Evolutionary conservation across 1,139 yeast genomes (phyloP), one percentile per base, ranked within the genome.

Genomic region (Candida pseudoviswanathii): DNA sequence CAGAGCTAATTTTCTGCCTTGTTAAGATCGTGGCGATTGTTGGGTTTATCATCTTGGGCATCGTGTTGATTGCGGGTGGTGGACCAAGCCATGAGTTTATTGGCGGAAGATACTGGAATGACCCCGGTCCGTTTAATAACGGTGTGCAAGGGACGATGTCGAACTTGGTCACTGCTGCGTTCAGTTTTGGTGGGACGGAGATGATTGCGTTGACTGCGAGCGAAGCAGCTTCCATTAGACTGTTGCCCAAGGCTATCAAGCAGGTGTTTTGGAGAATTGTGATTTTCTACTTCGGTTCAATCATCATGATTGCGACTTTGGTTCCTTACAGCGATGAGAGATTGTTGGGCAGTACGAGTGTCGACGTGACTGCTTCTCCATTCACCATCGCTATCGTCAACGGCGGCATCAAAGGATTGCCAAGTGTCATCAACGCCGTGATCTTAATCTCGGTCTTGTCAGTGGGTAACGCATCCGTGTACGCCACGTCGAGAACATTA

Each of bases 351-450:
- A 72, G 81, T 2, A 48, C 58, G 6, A 55, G 59, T 32, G 65
- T 59, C 3, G 67, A 63, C 50, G 62, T 58, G 10, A 53, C 59
- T 24, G 64, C 65, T 4, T 62, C 66, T 6, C 65, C 67, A 27
- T 63, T 63, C 46, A 64, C 62, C 21, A 63, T 64, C 54, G 84
- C 85, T 5, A 72, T 82, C 49, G 74, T 75, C 41, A 69, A 73
- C 47, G 85, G 84, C 4, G 85, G 86, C 9, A 73, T 77, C 45
- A 62, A 64, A 29, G 78, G 70, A 2, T 66, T 78, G 47, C 78
- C 80, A 7, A 68, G 76, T 36, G 69, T 75, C n/a, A 71, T 75
- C 64, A 75, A 75, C 54, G 78, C 74, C 6, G 72, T 75, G 10
- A 71, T 75, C 45, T 60, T 75, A 46, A 66, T 75, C 11, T 66